Base-by-base conservation (phyloP, 2,329 filamentous ascomycete species). In the Corinectria fuckeliana region DNA sequence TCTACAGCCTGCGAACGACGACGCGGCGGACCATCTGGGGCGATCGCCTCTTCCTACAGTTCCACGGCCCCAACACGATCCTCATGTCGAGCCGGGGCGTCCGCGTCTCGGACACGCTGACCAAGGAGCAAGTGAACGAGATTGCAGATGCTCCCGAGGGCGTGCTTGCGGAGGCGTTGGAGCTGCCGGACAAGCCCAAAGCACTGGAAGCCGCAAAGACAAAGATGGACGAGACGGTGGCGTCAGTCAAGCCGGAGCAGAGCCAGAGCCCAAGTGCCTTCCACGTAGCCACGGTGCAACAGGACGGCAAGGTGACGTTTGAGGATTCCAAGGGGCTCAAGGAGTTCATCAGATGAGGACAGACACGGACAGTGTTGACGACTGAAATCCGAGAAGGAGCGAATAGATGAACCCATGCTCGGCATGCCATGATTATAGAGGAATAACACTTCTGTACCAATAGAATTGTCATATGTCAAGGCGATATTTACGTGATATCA, bases 41-140 rank as follows among this genome's bases (percentile, higher is more conserved):
- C 20, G 95, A 99, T 74, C 81, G 94, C 77, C 81, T 98, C 23
- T 98, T 98, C 77, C 80, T 99, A 28, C 91, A 91, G 71, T 97
- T 99, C 74, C 85, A 89, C 56, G 95, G 95, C 0, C 95, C 95
- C 2, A 86, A 86, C 5, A 97, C 91, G 2, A 85, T 99, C 48
- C 82, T 98, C 41, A 81, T 99, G 70, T 96, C 96, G 64, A 96
- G 92, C 51, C 87, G 94, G n/a, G 93, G 89, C 13, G 86, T 91
- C 20, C 84, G 90, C 14, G 79, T 96, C 41, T 88, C 86, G 52
- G 94, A 99, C 65, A 85, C 91, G 3, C 80, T 99, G 65, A 91
- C 89, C 4, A 82, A 84, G 25, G 85, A 88, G 49, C 89, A 99
- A 66, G 86, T 98, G 56, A 93, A 96, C 67, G 95, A 98, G 77